A percentile compares a stretch with the other conserved stretches of the same genome.
These are phyloP conservation scores for Scenedesmus sp. DNA, from an alignment of 163 green algal genomes.

Conservation along the genomic window DNA sequence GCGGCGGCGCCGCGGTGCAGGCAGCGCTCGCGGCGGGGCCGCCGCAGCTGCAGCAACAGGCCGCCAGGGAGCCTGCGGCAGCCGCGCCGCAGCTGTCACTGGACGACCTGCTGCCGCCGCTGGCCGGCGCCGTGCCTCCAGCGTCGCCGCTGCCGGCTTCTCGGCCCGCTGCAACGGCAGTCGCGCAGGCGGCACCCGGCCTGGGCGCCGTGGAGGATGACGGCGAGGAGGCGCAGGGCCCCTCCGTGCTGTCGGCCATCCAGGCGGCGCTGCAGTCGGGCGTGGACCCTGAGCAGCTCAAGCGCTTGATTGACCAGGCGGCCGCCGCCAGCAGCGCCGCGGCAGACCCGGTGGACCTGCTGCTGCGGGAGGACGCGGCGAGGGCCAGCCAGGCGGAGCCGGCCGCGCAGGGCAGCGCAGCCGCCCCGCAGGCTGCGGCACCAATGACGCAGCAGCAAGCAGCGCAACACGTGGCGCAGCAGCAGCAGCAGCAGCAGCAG, in stretches of 20 bases:
- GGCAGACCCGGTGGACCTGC: constrained; percentile 21
- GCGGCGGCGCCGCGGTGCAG: too few relatives aligned
- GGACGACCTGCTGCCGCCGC: background rate
- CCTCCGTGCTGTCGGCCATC: constrained; percentile 18
- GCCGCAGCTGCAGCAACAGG: background rate
- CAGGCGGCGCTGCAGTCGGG: constrained; percentile 32
- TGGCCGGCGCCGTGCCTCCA: background rate
- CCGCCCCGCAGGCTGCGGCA: background rate
- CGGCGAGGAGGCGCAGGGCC: background rate
- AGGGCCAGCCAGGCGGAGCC: too few relatives aligned
- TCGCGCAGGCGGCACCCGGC: too few relatives aligned
- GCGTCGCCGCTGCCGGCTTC: background rate
- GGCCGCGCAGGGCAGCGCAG: too few relatives aligned
- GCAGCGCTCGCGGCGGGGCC: too few relatives aligned
- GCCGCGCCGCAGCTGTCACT: background rate
- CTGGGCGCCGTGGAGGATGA: background rate
- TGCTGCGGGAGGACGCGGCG: constrained; percentile 18
- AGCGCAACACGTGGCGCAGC: constrained; percentile 1
- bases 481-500: constrained; percentile 32
- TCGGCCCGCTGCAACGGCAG: too few relatives aligned
- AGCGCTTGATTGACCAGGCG: constrained; percentile 33
- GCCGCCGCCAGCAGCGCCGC: constrained; percentile 23
- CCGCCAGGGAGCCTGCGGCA: background rate
- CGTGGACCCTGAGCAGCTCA: constrained; percentile 31
- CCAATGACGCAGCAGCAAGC: constrained; percentile 19